These are phyloP conservation scores for Cladochytrium replicatum DNA, from an alignment of 192 early-diverging fungal species.

Conservation along the genomic window DNA sequence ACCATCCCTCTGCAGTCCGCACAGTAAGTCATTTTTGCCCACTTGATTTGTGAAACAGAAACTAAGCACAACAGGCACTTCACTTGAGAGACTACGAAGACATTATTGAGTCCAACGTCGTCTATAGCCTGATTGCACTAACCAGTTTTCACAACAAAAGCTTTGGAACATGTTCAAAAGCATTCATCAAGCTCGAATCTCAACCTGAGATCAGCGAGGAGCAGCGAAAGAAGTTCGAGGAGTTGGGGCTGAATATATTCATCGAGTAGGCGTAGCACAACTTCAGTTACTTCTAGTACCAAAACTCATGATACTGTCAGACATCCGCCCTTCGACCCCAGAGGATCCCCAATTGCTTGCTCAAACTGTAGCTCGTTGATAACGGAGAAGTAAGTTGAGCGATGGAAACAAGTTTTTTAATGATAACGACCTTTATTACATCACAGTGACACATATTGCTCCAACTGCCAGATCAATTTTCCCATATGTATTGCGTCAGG, in stretches of 20 bases:
- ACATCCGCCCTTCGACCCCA: conserved; percentile 19
- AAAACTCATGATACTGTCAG: conserved; percentile 21
- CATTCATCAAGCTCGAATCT: conserved; percentile 43
- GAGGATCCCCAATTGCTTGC: conserved; percentile 12
- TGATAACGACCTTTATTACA: background rate
- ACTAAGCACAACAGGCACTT: conserved; percentile 22
- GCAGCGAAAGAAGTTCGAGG: conserved; percentile 29
- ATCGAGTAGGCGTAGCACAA: conserved; percentile 22
- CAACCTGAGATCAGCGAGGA: conserved; percentile 16
- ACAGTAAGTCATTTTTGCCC: conserved; percentile 28
- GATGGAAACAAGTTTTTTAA: background rate
- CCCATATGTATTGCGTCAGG: conserved; percentile 51
- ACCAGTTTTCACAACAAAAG: conserved; percentile 34
- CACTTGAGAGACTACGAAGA: conserved; percentile 45
- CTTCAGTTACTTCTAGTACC: conserved; percentile 8
- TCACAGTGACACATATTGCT: conserved; percentile 33
- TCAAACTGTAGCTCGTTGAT: conserved; percentile 23
- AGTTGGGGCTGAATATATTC: conserved; percentile 45
- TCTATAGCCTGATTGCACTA: conserved; percentile 39
- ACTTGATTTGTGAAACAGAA: too few species aligned
- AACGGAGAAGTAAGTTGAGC: conserved; percentile 20
- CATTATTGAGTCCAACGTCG: conserved; percentile 29
- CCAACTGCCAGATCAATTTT: conserved; percentile 37
- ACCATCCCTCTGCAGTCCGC: conserved; percentile 29
- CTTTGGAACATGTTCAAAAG: conserved; percentile 39